Base-by-base conservation (phyloP, 345 rosid genomes). In the Balakata baccata region DNA sequence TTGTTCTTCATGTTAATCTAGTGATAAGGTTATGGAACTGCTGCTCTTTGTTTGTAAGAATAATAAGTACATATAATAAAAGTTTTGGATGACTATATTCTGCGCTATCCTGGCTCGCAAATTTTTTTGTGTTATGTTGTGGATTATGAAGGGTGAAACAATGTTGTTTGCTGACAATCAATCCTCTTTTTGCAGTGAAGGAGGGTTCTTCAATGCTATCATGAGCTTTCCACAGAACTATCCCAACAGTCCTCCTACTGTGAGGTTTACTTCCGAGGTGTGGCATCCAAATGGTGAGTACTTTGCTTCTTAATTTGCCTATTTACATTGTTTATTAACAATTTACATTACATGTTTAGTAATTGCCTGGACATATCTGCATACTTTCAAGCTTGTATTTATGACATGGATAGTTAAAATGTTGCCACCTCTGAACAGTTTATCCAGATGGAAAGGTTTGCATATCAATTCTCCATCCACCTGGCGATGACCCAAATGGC, bases 401-500 rank as follows among this genome's bases (percentile, higher is more conserved):
- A 34, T 25, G 58, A 71, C 46, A 57, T 47, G 56, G 41, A 67
- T 46, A 79, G 64, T 63, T 74, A 72, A 61, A 20, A 11, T 34
- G 34, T 16, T 54, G 29, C 14, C 9, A 22, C 51, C 6, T 37
- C 50, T 77, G 46, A 7, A 64, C 81, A 89, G 98, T 91, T 70
- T 93, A 87, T 74, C 74, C 87, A 7, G 97, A 91, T 74, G 98
- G 98, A 53, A 85, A 77, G 72, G 97, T 93, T 72, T 89, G 95
- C 84, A 91, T 93, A 73, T 93, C 98, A 11, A 93, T 91, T 80
- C 95, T 91, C 74, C 98, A 93, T 80, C 93, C 95, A 51, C 95
- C 95, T 58, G 97, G 97, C 59, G 98, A 91, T n/a, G 98, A 91
- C 74, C 98, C 98, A 39, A 87, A 82, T 81, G 98, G 98, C 23